Evolutionary conservation across 2,329 filamentous ascomycete genomes (phyloP).

Genomic region (Colletotrichum falcatum): DNA sequence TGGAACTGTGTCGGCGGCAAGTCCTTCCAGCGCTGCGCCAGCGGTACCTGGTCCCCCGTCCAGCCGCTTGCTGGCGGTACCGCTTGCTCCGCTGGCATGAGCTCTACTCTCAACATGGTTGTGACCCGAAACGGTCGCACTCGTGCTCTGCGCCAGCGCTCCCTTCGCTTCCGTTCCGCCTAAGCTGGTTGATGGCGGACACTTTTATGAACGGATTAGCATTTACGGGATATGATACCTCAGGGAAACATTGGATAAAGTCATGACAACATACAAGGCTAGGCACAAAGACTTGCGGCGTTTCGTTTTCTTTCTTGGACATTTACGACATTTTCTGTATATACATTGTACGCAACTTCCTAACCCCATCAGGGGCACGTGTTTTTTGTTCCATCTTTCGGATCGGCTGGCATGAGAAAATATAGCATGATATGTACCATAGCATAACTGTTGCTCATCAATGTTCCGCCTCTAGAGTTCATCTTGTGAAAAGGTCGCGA

Average conservation of each 20-base stretch:
- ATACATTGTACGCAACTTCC: constrained; percentile 12
- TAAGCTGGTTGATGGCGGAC: constrained; percentile 38
- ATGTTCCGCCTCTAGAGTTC: not conserved
- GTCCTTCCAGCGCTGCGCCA: constrained; percentile 67
- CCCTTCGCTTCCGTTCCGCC: constrained; percentile 40
- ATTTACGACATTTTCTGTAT: constrained; percentile 34
- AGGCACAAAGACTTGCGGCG: constrained; percentile 20
- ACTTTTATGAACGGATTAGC: constrained; percentile 29
- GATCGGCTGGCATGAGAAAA: constrained; percentile 1
- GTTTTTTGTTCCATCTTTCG: constrained; percentile 12
- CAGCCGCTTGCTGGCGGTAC: constrained; percentile 60
- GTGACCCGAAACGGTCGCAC: constrained; percentile 45
- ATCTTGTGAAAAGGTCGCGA: not conserved
- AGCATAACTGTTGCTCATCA: constrained; percentile 11
- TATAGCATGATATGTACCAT: not conserved
- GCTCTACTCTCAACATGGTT: constrained; percentile 53
- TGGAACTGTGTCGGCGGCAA: constrained; percentile 66
- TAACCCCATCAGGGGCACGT: no score
- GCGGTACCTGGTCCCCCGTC: constrained; percentile 61
- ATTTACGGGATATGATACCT: constrained; percentile 40
- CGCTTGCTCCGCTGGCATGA: constrained; percentile 57
- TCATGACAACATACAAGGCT: constrained; percentile 20
- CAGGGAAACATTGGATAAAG: constrained; percentile 7
- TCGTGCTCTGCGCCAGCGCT: constrained; percentile 45
- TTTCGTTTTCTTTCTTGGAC: constrained; percentile 18